Conservation (phyloP, 148 eudicot genomes). For the Suaeda aralocaspica region DNA sequence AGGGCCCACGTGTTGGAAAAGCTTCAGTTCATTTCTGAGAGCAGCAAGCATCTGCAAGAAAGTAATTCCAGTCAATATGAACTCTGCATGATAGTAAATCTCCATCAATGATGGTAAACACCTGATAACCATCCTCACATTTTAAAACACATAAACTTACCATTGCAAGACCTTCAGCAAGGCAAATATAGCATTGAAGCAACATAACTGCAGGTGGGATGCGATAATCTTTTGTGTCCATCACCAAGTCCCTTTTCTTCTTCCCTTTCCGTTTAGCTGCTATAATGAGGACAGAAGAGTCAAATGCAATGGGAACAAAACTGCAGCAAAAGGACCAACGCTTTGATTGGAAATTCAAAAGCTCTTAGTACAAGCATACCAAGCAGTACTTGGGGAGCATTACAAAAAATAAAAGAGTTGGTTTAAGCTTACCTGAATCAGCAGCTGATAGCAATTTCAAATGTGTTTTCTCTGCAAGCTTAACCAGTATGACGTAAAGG, state of each 20-base stretch:
- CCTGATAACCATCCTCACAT: neutral
- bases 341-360: neutral
- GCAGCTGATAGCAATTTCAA: conserved; percentile 51
- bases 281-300: conserved; percentile 16
- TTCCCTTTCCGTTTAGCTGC: conserved; percentile 75
- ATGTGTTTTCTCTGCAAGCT: conserved; percentile 92
- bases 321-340: neutral
- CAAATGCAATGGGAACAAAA: neutral
- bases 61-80: conserved; percentile 11
- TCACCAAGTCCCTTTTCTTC: conserved; percentile 72
- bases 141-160: conserved; percentile 31
- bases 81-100: neutral
- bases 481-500: conserved; percentile 66
- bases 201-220: conserved; percentile 69
- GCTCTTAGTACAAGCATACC: neutral
- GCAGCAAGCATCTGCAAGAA: conserved; percentile 85
- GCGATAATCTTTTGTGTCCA: conserved; percentile 66
- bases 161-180: conserved; percentile 89
- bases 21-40: conserved; percentile 66
- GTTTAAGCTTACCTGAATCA: conserved; percentile 54
- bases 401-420: too few relatives aligned
- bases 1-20: conserved; percentile 54
- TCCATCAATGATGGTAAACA: neutral
- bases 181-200: conserved; percentile 80
- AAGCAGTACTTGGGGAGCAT: neutral